Evolutionary conservation across 2,329 filamentous ascomycete genomes (phyloP).

Genomic region (Chaetomium strumarium): DNA sequence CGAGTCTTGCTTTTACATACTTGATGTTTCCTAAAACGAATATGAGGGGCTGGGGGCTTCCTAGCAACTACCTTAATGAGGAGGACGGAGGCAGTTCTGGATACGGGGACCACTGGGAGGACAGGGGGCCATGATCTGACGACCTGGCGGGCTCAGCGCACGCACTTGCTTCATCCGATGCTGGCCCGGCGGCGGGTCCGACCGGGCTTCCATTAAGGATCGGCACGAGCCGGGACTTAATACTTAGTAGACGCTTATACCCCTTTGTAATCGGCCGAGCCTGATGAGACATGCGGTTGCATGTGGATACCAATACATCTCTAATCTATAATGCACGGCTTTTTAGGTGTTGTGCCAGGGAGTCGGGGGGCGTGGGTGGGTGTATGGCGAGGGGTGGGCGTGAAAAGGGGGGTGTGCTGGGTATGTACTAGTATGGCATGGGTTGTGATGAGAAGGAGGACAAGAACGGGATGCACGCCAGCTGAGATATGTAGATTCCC

Average conservation of each 20-base stretch:
- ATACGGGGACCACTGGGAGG: not conserved
- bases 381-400: too few relatives aligned
- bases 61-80: not conserved
- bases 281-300: slow-evolving; percentile 1
- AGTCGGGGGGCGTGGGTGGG: too few relatives aligned
- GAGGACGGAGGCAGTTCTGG: slow-evolving; percentile 2
- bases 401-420: too few relatives aligned
- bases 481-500: too few relatives aligned
- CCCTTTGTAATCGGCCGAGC: slow-evolving; percentile 9
- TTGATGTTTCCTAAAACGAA: not conserved
- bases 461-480: too few relatives aligned
- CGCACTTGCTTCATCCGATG: slow-evolving; percentile 3
- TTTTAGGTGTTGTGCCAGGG: too few relatives aligned
- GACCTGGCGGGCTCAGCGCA: slow-evolving; percentile 2
- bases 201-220: not conserved
- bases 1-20: not conserved
- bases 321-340: slow-evolving; percentile 5
- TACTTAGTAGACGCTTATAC: slow-evolving; percentile 12
- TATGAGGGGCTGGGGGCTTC: too few relatives aligned
- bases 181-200: slow-evolving; percentile 6
- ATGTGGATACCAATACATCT: slow-evolving; percentile 8
- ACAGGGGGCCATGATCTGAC: slow-evolving; percentile 3
- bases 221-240: not conserved
- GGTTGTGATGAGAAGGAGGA: too few relatives aligned
- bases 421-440: too few relatives aligned